These are phyloP conservation scores for Oryza brachyantha DNA, from an alignment of 176 grass and related monocot species.

Conservation along the genomic window DNA sequence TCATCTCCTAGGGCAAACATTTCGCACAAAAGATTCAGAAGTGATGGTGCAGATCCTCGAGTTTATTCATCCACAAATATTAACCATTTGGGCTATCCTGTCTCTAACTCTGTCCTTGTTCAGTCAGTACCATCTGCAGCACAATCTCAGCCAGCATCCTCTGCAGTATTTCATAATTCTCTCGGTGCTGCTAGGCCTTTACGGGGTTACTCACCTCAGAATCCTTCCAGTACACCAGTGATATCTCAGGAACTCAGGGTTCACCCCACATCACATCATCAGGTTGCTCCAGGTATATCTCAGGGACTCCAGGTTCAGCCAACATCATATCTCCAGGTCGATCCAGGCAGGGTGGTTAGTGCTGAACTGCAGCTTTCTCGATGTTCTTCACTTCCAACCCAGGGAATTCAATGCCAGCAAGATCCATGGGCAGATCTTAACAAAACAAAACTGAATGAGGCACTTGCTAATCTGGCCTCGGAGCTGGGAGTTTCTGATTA, in stretches of 20 bases:
- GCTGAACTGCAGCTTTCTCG: conserved; percentile 16
- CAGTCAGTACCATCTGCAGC: not conserved
- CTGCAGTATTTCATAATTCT: not conserved
- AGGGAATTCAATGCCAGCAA: not conserved
- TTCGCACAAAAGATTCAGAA: not conserved
- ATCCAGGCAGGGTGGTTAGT: not conserved
- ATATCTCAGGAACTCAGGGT: conserved; percentile 8
- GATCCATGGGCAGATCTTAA: not conserved
- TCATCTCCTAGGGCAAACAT: not conserved
- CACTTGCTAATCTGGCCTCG: conserved; percentile 45
- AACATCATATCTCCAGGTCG: not conserved
- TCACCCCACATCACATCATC: conserved; percentile 12
- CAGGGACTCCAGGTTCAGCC: conserved; percentile 17
- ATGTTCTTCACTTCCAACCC: not conserved
- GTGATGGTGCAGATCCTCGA: not conserved
- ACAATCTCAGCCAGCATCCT: conserved; percentile 12
- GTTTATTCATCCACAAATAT: conserved; percentile 16
- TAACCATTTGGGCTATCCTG: not conserved
- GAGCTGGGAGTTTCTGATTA: conserved; percentile 50
- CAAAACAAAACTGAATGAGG: conserved; percentile 29
- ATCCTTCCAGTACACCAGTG: not conserved
- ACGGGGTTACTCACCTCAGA: conserved; percentile 21
- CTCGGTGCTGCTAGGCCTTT: not conserved
- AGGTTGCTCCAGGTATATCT: conserved; percentile 3
- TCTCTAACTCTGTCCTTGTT: not conserved